Conservation (phyloP, 768 basidiomycete genomes). For the Amanita subjunquillea region DNA sequence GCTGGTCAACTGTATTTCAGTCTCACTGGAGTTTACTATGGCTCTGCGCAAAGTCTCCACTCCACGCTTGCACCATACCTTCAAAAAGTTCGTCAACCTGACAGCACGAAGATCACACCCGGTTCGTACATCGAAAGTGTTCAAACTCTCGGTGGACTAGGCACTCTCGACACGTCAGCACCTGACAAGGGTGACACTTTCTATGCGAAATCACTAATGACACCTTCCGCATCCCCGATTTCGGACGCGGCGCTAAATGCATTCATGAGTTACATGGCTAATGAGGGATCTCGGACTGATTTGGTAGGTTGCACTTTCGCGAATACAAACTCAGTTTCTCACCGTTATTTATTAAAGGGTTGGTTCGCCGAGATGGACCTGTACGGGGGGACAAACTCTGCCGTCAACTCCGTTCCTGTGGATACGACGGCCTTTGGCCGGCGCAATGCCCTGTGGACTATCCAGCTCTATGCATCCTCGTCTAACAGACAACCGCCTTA, state of each 20-base stretch:
- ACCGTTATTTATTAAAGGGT: slow-evolving; percentile 9
- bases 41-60: slow-evolving; percentile 13
- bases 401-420: slow-evolving; percentile 28
- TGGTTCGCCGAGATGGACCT: slow-evolving; percentile 32
- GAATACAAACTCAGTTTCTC: background rate
- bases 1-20: slow-evolving; percentile 17
- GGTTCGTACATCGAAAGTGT: slow-evolving; percentile 25
- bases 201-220: slow-evolving; percentile 34
- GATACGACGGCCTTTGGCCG: slow-evolving; percentile 35
- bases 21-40: slow-evolving; percentile 21
- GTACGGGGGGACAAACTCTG: slow-evolving; percentile 35
- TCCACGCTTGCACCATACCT: slow-evolving; percentile 21
- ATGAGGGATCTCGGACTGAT: slow-evolving; percentile 18
- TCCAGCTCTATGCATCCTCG: slow-evolving; percentile 42
- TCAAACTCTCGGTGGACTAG: slow-evolving; percentile 16
- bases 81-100: slow-evolving; percentile 8
- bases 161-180: slow-evolving; percentile 13
- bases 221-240: slow-evolving; percentile 20
- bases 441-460: slow-evolving; percentile 31
- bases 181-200: slow-evolving; percentile 27
- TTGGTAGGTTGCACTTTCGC: slow-evolving; percentile 13
- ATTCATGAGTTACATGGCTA: slow-evolving; percentile 24
- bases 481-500: slow-evolving; percentile 25
- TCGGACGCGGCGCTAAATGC: slow-evolving; percentile 18
- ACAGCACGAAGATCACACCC: slow-evolving; percentile 7